A percentile compares a stretch with the other conserved stretches of the same genome.
Conservation (phyloP, 495 filamentous ascomycete genomes). For the Pseudevernia furfuracea region DNA sequence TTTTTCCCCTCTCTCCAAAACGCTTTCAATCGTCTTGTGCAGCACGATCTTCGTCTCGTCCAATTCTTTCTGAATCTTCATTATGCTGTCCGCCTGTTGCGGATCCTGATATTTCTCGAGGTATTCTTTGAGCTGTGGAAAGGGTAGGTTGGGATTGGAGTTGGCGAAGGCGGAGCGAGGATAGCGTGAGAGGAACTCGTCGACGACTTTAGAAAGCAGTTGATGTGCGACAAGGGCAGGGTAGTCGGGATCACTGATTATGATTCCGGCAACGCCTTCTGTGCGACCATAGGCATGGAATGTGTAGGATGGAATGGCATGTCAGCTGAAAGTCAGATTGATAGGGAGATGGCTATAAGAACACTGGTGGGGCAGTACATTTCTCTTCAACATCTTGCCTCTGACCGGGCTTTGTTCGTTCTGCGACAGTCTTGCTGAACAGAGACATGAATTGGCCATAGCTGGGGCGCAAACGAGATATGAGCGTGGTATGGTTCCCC, state of each 20-base stretch:
- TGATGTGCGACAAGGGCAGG: conserved; percentile 87
- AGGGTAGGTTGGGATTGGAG: conserved; percentile 45
- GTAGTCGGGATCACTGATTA: conserved; percentile 87
- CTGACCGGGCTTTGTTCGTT: conserved; percentile 76
- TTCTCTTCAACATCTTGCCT: conserved; percentile 89
- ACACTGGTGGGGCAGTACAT: conserved; percentile 40
- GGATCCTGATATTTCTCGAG: conserved; percentile 87
- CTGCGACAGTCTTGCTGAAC: conserved; percentile 59
- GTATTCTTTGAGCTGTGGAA: conserved; percentile 73
- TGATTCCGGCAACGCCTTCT: conserved; percentile 80
- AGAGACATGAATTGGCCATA: conserved; percentile 49
- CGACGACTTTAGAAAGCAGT: conserved; percentile 81
- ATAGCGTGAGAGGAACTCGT: conserved; percentile 82
- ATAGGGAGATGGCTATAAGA: neutral
- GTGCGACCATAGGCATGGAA: conserved; percentile 87
- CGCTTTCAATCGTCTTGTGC: conserved; percentile 91
- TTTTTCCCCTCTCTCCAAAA: conserved; percentile 84
- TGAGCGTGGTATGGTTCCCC: conserved; percentile 6
- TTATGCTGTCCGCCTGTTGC: conserved; percentile 76
- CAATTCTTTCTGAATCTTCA: conserved; percentile 93
- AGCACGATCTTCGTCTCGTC: conserved; percentile 97
- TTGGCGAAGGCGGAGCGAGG: conserved; percentile 59
- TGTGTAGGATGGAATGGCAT: conserved; percentile 47
- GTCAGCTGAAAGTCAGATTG: neutral
- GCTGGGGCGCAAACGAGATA: conserved; percentile 25